phyloP scores from a whole-genome alignment of 2,329 filamentous ascomycete species.

The Fusarium setosum region DNA sequence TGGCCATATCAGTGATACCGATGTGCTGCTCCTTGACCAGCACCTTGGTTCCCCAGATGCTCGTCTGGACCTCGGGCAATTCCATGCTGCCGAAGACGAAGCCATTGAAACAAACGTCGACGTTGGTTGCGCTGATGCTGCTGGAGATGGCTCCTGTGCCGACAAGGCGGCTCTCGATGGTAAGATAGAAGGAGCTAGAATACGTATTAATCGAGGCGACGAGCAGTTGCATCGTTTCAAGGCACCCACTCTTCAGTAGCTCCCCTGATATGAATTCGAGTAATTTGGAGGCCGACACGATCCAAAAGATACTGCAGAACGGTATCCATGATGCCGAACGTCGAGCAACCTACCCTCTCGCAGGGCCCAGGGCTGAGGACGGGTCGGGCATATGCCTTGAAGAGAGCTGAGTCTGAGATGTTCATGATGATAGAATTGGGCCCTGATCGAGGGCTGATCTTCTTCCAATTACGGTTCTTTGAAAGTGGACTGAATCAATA shows the following conservation, averaged over 20 bases:
- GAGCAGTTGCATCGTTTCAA: neutral
- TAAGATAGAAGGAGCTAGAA: constrained; percentile 44
- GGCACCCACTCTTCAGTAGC: constrained; percentile 45
- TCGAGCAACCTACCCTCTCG: constrained; percentile 7
- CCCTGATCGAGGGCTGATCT: neutral
- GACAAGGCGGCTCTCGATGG: constrained; percentile 45
- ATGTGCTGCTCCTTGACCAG: constrained; percentile 43
- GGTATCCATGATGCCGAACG: constrained; percentile 39
- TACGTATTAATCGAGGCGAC: neutral
- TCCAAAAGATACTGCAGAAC: constrained; percentile 45
- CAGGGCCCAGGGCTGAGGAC: constrained; percentile 19
- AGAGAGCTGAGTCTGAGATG: constrained; percentile 38
- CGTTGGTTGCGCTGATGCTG: constrained; percentile 43
- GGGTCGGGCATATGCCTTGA: constrained; percentile 40
- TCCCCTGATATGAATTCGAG: constrained; percentile 44
- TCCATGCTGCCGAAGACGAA: constrained; percentile 44
- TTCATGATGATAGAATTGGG: constrained; percentile 30
- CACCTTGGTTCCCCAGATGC: constrained; percentile 43
- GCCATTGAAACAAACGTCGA: constrained; percentile 46
- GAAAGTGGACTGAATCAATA: too few species aligned
- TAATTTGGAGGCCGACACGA: constrained; percentile 42
- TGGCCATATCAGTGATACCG: constrained; percentile 42
- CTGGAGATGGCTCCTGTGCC: constrained; percentile 46
- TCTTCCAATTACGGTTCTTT: too few species aligned
- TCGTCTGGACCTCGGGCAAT: constrained; percentile 45